Evolutionary conservation across 805 yeast genomes (phyloP), one percentile per base, ranked within the genome.

Genomic region (Yarrowia osloensis): DNA sequence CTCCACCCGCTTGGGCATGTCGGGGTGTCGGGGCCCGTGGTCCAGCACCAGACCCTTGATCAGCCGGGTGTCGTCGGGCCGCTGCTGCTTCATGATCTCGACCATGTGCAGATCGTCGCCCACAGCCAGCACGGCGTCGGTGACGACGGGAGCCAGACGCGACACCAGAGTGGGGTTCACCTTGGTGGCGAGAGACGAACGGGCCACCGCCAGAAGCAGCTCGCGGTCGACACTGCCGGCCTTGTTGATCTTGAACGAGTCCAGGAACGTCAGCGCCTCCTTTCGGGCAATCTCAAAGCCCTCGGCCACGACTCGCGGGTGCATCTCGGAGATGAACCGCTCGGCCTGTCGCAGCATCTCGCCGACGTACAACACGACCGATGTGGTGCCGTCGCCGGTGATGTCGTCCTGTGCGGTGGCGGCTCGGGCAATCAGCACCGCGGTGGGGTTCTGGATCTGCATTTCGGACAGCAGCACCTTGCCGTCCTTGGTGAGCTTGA

Each of bases 11-110:
- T 87, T 89, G 68, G 99, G 99, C 99, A 95, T 95, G 78, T 95
- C 99, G 54, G 99, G 99, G 81, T 95, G 99, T 77, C 99, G 86
- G 19, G 97, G 98, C 71, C 99, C 99, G 77, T 95, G 99, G 77
- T 95, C 99, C 71, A 95, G 83, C 40, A 95, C 99, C 72, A 95
- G 84, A 54, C 99, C 99, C 73, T 85, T 87, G 70, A 95, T 82
- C 68, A 95, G 86, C 73, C 84, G 82, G 21, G 98, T 93, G 67
- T 93, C 95, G 69, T 87, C 85, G 37, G 95, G 91, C 42, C 88
- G 84, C 71, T 91, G 90, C 75, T 90, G 94, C 84, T 95, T 97
- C 98, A 95, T 96, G 75, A 95, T 90, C 80, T 95, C 99, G 72
- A 95, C 88, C 99, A 95, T 95, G 78, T 95, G 98, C 72, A 95